Evolutionary conservation across 352 stramenopile species (phyloP).

Genomic region (Pythium guiyangense): DNA sequence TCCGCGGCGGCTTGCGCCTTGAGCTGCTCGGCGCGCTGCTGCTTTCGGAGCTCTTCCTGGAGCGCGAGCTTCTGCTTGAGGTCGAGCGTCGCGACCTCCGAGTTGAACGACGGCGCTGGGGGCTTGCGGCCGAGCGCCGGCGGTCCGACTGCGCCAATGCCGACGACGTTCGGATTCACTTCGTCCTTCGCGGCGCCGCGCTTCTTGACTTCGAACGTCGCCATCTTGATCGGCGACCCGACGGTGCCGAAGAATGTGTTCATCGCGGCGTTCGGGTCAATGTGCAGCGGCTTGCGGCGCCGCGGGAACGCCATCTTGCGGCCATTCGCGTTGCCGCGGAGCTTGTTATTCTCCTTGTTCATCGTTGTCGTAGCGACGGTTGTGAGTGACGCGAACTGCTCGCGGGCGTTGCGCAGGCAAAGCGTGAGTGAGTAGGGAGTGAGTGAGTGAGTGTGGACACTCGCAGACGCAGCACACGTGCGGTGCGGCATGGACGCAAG

Average conservation of each 20-base stretch:
- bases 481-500: no score
- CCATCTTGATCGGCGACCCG: conserved; percentile 70
- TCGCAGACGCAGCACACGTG: no score
- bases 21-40: conserved; percentile 28
- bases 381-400: not conserved
- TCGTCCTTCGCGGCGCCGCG: conserved; percentile 13
- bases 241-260: conserved; percentile 72
- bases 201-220: conserved; percentile 23
- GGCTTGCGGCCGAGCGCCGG: conserved; percentile 2
- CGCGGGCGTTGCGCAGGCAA: no score
- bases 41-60: conserved; percentile 37
- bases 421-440: no score
- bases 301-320: conserved; percentile 51
- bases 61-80: conserved; percentile 51
- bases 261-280: conserved; percentile 33
- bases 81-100: conserved; percentile 49
- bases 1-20: conserved; percentile 10
- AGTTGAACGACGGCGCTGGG: conserved; percentile 27
- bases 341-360: conserved; percentile 55
- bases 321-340: conserved; percentile 26
- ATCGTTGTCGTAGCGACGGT: conserved; percentile 5
- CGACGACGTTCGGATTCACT: conserved; percentile 13
- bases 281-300: conserved; percentile 33
- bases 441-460: no score
- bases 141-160: conserved; percentile 12